Base-by-base conservation (phyloP, 306 rosid genomes). In the Castanea mollissima region DNA sequence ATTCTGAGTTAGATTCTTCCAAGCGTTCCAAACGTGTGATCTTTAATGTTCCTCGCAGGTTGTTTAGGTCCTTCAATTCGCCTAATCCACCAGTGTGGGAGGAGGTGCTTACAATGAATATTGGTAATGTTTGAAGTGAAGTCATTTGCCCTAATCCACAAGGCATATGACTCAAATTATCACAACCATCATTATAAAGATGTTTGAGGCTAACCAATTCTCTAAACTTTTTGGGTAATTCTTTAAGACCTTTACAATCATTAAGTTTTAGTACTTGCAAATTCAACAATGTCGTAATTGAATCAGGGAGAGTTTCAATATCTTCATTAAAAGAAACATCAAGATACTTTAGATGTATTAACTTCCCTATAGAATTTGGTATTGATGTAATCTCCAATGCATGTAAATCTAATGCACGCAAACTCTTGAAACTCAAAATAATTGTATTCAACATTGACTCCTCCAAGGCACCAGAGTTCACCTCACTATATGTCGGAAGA, bases 271-370 rank as follows among this genome's bases (percentile, higher is more conserved):
- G 8, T 14, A 65, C 71, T 83, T 83, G 78, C 13, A 83, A 59
- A 29, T 2, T 12, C 5, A 5, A 11, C 9, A 79, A 13, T 5
- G 63, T 18, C 5, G 3, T 14, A 18, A 34, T 16, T n/a, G 18
- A 23, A 0, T 14, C 0, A 0, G 87, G 62, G 4, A 83, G 51
- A 21, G 0, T 3, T 1, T 31, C 3, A 65, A 78, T 14, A 1
- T 3, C 6, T 1, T 69, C 18, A 14, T 18, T 34, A 34, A 34
- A 18, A 3, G 73, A 44, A 6, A 79, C 34, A 49, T 72, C 62
- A 3, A 84, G 84, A 52, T 64, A 80, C 18, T 73, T 80, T 46
- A 80, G 64, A 27, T 74, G 75, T 1, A 56, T 32, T 55, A 76
- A 11, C 0, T 19, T 3, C 23, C 81, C 76, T 54, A 75, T 21